A percentile compares a stretch with the other conserved stretches of the same genome.
phyloP scores from a whole-genome alignment of 345 rosid species.

The Anacardium occidentale region DNA sequence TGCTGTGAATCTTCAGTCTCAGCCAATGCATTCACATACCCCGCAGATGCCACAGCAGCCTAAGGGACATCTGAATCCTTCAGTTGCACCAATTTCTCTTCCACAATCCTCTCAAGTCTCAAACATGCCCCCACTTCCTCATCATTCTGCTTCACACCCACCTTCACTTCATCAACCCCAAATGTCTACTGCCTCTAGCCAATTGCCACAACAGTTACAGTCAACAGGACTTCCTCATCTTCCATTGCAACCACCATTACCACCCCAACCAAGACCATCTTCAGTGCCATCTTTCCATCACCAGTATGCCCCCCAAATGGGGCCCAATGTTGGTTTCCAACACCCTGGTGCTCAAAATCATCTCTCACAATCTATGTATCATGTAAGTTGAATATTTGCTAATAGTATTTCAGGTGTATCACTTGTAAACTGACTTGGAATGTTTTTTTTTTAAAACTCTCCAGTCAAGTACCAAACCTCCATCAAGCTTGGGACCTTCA shows the following conservation, averaged over 20 bases:
- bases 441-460: constrained; percentile 30
- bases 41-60: constrained; percentile 57
- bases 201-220: constrained; percentile 68
- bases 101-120: constrained; percentile 63
- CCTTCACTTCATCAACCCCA: constrained; percentile 61
- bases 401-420: constrained; percentile 5
- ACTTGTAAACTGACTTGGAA: constrained; percentile 3
- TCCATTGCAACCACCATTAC: constrained; percentile 61
- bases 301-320: constrained; percentile 64
- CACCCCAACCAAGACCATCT: constrained; percentile 51
- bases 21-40: constrained; percentile 52
- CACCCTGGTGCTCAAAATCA: constrained; percentile 71
- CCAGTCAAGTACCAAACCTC: constrained; percentile 60
- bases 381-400: constrained; percentile 51
- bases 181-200: constrained; percentile 51
- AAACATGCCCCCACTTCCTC: constrained; percentile 41
- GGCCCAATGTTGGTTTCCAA: constrained; percentile 64
- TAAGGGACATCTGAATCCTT: constrained; percentile 58
- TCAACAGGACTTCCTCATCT: constrained; percentile 52
- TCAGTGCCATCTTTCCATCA: constrained; percentile 55
- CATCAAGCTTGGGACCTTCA: constrained; percentile 55
- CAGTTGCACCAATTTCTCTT: constrained; percentile 43
- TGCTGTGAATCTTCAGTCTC: constrained; percentile 58
- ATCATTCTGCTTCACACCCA: constrained; percentile 60
- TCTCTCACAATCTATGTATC: constrained; percentile 67